Evolutionary conservation across 192 early-diverging fungal genomes (phyloP).

Genomic region (Coemansia sp.): DNA sequence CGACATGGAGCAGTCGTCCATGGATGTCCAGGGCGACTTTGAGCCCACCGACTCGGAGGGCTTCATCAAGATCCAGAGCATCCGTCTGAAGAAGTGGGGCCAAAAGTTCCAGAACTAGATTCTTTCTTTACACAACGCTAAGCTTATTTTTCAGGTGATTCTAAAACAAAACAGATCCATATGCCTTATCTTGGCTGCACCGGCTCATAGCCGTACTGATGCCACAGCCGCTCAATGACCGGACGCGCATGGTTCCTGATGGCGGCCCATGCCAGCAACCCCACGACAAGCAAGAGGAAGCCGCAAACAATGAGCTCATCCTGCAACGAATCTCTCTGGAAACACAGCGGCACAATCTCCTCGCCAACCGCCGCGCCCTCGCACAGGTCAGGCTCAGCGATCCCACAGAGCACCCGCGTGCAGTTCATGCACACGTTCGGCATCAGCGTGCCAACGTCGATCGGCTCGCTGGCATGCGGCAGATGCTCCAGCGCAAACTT

Average conservation of each 20-base stretch:
- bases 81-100: constrained; percentile 89
- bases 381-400: constrained; percentile 49
- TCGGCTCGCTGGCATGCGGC: constrained; percentile 49
- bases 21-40: constrained; percentile 93
- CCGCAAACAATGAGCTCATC: constrained; percentile 49
- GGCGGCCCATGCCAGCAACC: constrained; percentile 44
- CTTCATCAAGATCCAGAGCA: constrained; percentile 97
- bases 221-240: constrained; percentile 30
- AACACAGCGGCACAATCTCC: constrained; percentile 53
- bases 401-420: constrained; percentile 45
- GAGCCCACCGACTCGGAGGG: constrained; percentile 91
- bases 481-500: constrained; percentile 42
- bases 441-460: constrained; percentile 46
- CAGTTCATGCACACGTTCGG: constrained; percentile 57
- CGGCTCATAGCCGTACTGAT: constrained; percentile 26
- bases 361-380: constrained; percentile 53
- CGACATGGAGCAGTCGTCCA: constrained; percentile 92
- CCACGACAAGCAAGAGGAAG: constrained; percentile 43
- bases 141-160: neutral
- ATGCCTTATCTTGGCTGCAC: neutral
- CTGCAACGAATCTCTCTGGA: constrained; percentile 54
- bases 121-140: neutral
- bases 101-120: constrained; percentile 43
- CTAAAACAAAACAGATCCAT: neutral
- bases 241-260: constrained; percentile 34